Conservation (phyloP, 129 eudicot genomes). For the Calendula officinalis region DNA sequence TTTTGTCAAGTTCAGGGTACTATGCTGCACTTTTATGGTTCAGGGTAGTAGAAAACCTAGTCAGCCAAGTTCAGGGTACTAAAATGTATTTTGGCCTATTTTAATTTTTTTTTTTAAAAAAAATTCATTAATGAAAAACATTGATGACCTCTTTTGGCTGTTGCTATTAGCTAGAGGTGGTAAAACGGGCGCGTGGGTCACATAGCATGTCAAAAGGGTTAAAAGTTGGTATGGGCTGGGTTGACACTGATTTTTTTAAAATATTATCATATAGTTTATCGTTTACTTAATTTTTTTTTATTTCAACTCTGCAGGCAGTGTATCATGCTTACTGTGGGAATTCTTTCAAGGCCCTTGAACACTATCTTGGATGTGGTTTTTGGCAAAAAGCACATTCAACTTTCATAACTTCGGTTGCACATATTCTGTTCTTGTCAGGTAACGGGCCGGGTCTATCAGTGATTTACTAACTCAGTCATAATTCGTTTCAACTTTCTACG, state of each 20-base stretch:
- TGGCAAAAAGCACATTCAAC: slow-evolving; percentile 95
- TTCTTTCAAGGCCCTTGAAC: slow-evolving; percentile 68
- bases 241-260: background rate
- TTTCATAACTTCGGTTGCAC: slow-evolving; percentile 70
- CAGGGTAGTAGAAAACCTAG: no score
- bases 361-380: slow-evolving; percentile 69
- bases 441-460: slow-evolving; percentile 2
- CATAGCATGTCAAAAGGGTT: no score
- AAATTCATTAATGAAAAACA: background rate
- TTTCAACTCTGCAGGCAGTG: slow-evolving; percentile 59
- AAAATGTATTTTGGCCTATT: no score
- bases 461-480: background rate
- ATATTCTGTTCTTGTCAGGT: slow-evolving; percentile 85
- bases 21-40: no score
- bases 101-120: background rate
- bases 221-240: background rate
- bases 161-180: slow-evolving; percentile 7
- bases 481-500: background rate
- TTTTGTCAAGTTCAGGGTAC: no score
- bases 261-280: background rate
- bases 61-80: no score
- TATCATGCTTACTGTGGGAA: slow-evolving; percentile 66
- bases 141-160: slow-evolving; percentile 3
- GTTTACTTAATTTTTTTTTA: background rate
- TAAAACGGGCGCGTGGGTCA: background rate